Evolutionary conservation across 2,329 filamentous ascomycete species (phyloP).

Genomic region (Pseudocercospora fijiensis): DNA sequence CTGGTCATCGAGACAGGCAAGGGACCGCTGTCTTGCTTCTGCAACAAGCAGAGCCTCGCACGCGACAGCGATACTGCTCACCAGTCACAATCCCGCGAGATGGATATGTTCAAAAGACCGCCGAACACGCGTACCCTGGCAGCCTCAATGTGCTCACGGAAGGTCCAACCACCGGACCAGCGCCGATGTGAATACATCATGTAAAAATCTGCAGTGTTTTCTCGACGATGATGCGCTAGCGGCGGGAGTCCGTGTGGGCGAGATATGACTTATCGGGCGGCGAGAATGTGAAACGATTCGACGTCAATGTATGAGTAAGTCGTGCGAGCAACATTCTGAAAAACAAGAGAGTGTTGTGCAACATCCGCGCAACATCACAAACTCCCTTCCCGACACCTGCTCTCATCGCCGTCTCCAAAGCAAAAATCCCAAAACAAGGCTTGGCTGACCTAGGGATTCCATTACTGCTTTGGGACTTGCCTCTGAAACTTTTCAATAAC

Average conservation of each 20-base stretch:
- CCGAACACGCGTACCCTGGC: neutral
- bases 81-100: slow-evolving; percentile 2
- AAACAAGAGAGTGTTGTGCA: neutral
- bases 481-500: slow-evolving; percentile 1
- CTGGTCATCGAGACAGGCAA: neutral
- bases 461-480: slow-evolving; percentile 22
- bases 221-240: neutral
- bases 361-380: neutral
- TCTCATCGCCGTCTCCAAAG: neutral
- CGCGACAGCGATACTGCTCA: neutral
- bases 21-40: neutral
- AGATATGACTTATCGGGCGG: slow-evolving; percentile 11
- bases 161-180: neutral
- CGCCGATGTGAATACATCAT: neutral
- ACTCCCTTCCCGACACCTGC: neutral
- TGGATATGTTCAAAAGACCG: neutral
- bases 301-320: slow-evolving; percentile 7
- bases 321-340: neutral
- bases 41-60: slow-evolving; percentile 4
- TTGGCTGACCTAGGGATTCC: slow-evolving; percentile 11
- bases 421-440: neutral
- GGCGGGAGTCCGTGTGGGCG: slow-evolving; percentile 3
- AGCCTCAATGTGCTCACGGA: neutral
- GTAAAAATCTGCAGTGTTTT: neutral
- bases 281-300: slow-evolving; percentile 11